These are phyloP conservation scores for Blastomyces gilchristii DNA, from an alignment of 2,329 filamentous ascomycete genomes.

Conservation along the genomic window DNA sequence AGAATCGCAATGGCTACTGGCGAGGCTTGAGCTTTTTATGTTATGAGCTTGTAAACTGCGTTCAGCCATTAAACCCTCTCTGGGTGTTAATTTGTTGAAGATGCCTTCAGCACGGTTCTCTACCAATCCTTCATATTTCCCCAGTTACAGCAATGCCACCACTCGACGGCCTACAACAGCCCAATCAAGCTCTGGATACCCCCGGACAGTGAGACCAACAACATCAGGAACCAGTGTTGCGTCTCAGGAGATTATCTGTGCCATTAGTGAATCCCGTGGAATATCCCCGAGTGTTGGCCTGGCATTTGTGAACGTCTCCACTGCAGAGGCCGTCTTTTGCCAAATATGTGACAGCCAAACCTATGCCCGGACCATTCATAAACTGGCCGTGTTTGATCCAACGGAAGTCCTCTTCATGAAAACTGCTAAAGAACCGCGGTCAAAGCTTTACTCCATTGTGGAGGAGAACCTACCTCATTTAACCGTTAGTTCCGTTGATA, in stretches of 20 bases:
- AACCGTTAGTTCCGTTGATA: constrained; percentile 55
- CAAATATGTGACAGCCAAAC: constrained; percentile 91
- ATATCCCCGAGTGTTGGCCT: constrained; percentile 75
- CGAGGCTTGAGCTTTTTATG: neutral
- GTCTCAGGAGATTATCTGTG: constrained; percentile 70
- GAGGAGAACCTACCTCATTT: constrained; percentile 59
- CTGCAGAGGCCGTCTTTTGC: constrained; percentile 72
- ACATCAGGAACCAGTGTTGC: constrained; percentile 49
- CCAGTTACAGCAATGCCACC: neutral
- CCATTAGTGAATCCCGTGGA: constrained; percentile 77
- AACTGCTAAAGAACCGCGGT: constrained; percentile 59
- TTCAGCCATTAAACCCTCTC: neutral
- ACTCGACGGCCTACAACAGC: constrained; percentile 16
- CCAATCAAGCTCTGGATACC: constrained; percentile 33
- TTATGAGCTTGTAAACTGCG: neutral
- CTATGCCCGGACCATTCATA: constrained; percentile 79
- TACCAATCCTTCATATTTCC: constrained; percentile 5
- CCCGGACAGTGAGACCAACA: constrained; percentile 42
- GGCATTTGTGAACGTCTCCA: constrained; percentile 77
- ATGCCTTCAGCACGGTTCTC: constrained; percentile 7
- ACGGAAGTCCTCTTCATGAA: constrained; percentile 68
- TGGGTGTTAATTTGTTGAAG: neutral
- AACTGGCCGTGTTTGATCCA: constrained; percentile 70
- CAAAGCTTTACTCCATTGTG: constrained; percentile 63
- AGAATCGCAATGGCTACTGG: neutral